Percentiles rank a stretch among this genome's conserved stretches.
phyloP scores from a whole-genome alignment of 1,139 yeast genomes.

The Schwanniomyces etchellsii region DNA sequence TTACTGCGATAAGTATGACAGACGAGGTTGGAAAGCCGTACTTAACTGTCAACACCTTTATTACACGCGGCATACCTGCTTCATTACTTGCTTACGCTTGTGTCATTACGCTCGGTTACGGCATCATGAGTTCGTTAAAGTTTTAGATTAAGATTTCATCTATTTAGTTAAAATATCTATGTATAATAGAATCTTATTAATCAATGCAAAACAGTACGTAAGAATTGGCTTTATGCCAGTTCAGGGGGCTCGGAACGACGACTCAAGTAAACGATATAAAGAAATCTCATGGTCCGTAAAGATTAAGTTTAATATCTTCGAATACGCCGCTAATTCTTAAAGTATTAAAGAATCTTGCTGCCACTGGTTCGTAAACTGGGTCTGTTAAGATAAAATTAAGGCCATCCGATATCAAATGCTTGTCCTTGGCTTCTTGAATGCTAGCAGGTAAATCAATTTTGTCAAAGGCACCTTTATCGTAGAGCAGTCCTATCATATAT shows the following conservation, averaged over 20 bases:
- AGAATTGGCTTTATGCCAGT: too few species aligned
- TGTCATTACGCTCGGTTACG: constrained; percentile 75
- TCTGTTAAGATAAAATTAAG: constrained; percentile 23
- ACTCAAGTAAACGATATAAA: not conserved
- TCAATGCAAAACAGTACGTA: constrained; percentile 1
- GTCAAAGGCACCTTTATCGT: constrained; percentile 30
- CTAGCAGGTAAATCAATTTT: constrained; percentile 19
- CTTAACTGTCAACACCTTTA: constrained; percentile 74
- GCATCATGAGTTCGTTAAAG: constrained; percentile 56
- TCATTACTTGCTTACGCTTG: constrained; percentile 65
- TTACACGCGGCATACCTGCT: constrained; percentile 84
- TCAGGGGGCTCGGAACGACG: too few species aligned
- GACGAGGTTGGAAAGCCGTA: constrained; percentile 88
- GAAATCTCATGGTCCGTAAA: constrained; percentile 21
- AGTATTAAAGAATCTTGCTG: constrained; percentile 27
- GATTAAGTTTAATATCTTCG: constrained; percentile 25
- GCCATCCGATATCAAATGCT: constrained; percentile 16
- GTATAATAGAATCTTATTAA: constrained; percentile 1
- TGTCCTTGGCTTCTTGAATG: constrained; percentile 20
- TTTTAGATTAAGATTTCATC: constrained; percentile 24
- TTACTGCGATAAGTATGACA: constrained; percentile 87
- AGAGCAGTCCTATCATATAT: constrained; percentile 21
- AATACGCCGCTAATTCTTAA: constrained; percentile 30
- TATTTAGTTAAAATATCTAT: not conserved
- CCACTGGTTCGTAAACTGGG: constrained; percentile 26